These are phyloP conservation scores for Cyphellophora europaea DNA, from an alignment of 2,329 filamentous ascomycete genomes.

Conservation along the genomic window DNA sequence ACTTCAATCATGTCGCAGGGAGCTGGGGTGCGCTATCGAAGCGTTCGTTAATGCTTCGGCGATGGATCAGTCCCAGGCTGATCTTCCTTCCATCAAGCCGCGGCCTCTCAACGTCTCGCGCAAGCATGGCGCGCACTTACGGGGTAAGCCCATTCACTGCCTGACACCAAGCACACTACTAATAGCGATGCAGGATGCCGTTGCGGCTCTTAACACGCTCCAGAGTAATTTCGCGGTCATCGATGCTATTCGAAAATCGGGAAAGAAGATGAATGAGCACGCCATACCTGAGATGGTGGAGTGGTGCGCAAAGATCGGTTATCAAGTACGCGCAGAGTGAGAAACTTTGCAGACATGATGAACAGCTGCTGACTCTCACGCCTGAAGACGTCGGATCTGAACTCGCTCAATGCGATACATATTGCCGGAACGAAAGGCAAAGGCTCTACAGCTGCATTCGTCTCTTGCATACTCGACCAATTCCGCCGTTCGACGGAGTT, in stretches of 20 bases:
- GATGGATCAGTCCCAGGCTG: background rate
- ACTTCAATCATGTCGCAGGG: too few relatives aligned
- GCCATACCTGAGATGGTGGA: constrained; percentile 75
- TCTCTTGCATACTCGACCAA: constrained; percentile 66
- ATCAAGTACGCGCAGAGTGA: constrained; percentile 48
- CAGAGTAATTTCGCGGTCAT: constrained; percentile 72
- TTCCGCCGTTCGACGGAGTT: constrained; percentile 27
- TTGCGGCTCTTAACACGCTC: constrained; percentile 63
- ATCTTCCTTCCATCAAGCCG: too few relatives aligned
- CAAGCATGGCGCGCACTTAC: too few relatives aligned
- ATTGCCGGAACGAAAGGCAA: constrained; percentile 93
- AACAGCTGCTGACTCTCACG: too few relatives aligned
- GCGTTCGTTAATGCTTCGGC: background rate
- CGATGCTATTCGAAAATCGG: constrained; percentile 66
- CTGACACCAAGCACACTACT: too few relatives aligned
- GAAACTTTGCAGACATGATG: too few relatives aligned
- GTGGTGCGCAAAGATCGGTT: constrained; percentile 68
- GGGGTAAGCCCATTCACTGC: too few relatives aligned
- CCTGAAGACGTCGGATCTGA: constrained; percentile 41
- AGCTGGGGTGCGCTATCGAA: background rate
- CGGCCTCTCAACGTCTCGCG: too few relatives aligned
- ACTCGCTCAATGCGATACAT: constrained; percentile 57
- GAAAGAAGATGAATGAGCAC: constrained; percentile 60
- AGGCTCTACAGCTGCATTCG: constrained; percentile 76
- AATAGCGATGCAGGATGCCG: constrained; percentile 58